These are phyloP conservation scores for Peronospora tabacina DNA, from an alignment of 352 stramenopile genomes.

Conservation along the genomic window DNA sequence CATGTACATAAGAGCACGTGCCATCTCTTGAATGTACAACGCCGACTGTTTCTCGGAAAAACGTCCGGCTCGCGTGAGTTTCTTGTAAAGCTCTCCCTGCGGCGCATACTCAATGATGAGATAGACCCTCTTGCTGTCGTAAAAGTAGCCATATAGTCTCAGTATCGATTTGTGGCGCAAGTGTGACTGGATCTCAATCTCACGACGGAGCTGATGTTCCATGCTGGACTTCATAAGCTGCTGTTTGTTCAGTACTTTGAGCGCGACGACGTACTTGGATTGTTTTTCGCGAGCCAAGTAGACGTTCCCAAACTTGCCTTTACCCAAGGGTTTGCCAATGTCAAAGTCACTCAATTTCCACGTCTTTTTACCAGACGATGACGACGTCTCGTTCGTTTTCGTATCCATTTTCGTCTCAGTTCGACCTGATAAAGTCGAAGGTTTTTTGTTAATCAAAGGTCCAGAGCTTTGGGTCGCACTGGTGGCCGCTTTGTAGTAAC, in stretches of 20 bases:
- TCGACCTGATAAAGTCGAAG: not conserved
- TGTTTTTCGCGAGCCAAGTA: conserved; percentile 97
- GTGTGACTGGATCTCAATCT: conserved; percentile 99
- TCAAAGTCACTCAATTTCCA: conserved; percentile 98
- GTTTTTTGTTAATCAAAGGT: no score
- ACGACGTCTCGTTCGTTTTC: conserved; percentile 11
- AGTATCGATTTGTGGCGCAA: conserved; percentile 96
- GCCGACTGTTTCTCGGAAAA: conserved; percentile 92
- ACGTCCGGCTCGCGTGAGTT: conserved; percentile 82
- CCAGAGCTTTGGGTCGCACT: conserved; percentile 8
- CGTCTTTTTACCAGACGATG: conserved; percentile 31
- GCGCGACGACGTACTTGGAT: conserved; percentile 97
- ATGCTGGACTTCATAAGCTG: conserved; percentile 96
- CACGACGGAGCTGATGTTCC: conserved; percentile 96
- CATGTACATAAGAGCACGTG: conserved; percentile 94
- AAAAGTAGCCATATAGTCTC: conserved; percentile 98
- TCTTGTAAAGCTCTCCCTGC: conserved; percentile 98
- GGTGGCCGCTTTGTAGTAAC: conserved; percentile 8
- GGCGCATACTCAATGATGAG: conserved; percentile 99
- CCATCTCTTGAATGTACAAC: conserved; percentile 93
- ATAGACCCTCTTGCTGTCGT: conserved; percentile 97
- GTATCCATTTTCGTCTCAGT: conserved; percentile 2
- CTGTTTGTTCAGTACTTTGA: conserved; percentile 98
- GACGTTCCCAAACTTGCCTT: conserved; percentile 98
- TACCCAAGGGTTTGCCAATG: conserved; percentile 96